Conservation (phyloP, 23 red algal species). For the Gracilariopsis chorda region DNA sequence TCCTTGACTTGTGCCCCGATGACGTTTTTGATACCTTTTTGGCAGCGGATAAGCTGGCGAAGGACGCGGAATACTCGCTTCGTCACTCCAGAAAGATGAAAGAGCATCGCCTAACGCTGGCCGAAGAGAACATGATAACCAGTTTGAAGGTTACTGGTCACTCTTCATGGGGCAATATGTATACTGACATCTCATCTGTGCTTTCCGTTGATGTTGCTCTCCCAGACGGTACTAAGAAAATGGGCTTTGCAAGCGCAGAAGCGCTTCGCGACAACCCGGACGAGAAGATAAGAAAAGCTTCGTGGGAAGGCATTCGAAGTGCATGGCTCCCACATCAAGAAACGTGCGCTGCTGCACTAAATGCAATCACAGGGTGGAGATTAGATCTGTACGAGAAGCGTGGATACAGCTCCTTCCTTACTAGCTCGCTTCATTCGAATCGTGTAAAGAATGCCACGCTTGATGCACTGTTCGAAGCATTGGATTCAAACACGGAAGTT, state of each 20-base stretch:
- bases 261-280: slow-evolving; percentile 57
- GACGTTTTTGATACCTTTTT: slow-evolving; percentile 55
- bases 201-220: slow-evolving; percentile 34
- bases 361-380: slow-evolving; percentile 72
- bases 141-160: slow-evolving; percentile 56
- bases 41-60: slow-evolving; percentile 37
- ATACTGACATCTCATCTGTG: slow-evolving; percentile 52
- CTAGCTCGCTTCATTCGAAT: slow-evolving; percentile 65
- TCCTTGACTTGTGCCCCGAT: slow-evolving; percentile 64
- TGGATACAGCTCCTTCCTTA: slow-evolving; percentile 45
- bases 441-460: slow-evolving; percentile 46
- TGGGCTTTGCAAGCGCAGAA: slow-evolving; percentile 75
- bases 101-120: slow-evolving; percentile 46
- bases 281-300: slow-evolving; percentile 23
- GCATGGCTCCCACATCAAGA: slow-evolving; percentile 76
- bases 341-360: slow-evolving; percentile 63
- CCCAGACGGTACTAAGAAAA: slow-evolving; percentile 35
- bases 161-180: slow-evolving; percentile 72
- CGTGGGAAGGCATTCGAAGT: slow-evolving; percentile 73
- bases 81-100: slow-evolving; percentile 55
- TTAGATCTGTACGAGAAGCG: slow-evolving; percentile 60
- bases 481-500: slow-evolving; percentile 42
- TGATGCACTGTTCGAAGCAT: slow-evolving; percentile 46
- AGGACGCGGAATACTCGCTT: slow-evolving; percentile 27
- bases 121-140: slow-evolving; percentile 76